phyloP scores from a whole-genome alignment of 1,139 yeast genomes.

The Yamadazyma atmosphaerica region DNA sequence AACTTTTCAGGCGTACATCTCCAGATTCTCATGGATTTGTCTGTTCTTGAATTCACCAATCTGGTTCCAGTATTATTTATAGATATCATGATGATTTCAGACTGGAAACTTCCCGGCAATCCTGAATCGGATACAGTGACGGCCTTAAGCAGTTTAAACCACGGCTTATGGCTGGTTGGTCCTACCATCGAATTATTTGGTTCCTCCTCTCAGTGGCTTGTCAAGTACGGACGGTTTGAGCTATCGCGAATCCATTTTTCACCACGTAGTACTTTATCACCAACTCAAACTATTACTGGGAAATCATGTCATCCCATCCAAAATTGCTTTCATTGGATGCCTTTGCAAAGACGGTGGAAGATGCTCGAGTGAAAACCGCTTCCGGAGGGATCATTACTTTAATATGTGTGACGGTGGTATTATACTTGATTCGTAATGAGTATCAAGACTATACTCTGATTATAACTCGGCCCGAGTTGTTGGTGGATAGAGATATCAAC shows the following conservation, averaged over 20 bases:
- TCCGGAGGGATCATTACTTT: constrained; percentile 89
- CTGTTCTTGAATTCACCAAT: constrained; percentile 48
- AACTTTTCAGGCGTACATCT: constrained; percentile 28
- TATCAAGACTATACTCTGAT: constrained; percentile 71
- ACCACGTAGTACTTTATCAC: background rate
- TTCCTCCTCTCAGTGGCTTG: no score
- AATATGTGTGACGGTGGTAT: constrained; percentile 60
- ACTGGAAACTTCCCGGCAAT: constrained; percentile 25
- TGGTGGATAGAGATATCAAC: constrained; percentile 83
- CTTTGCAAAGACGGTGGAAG: constrained; percentile 92
- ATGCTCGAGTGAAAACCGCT: constrained; percentile 82
- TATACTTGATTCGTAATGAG: constrained; percentile 68
- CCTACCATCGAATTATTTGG: background rate
- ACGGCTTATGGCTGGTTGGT: constrained; percentile 7
- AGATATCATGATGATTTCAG: constrained; percentile 34
- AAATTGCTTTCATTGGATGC: constrained; percentile 75
- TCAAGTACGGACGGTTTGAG: no score
- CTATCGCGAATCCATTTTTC: no score
- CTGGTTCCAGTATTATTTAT: constrained; percentile 45
- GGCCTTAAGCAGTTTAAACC: constrained; percentile 26
- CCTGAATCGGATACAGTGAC: constrained; percentile 26
- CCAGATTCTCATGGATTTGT: constrained; percentile 48
- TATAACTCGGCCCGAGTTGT: constrained; percentile 75
- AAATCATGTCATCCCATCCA: constrained; percentile 36
- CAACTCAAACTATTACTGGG: background rate